Evolutionary conservation across 345 rosid genomes (phyloP).

Genomic region (Gossypium turneri): DNA sequence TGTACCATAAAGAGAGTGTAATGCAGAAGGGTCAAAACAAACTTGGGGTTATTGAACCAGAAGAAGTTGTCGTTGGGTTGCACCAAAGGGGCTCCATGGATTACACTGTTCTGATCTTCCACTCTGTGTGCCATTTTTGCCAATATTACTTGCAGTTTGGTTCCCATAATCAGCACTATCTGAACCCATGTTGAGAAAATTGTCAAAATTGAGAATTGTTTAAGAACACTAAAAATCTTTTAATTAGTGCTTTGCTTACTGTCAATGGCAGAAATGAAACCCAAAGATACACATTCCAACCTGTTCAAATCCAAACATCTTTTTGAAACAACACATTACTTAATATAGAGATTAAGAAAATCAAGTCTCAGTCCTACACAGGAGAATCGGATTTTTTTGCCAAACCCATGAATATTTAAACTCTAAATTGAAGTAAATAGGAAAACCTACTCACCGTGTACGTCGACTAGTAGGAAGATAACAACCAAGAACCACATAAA

Average conservation of each 20-base stretch:
- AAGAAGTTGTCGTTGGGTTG: conserved; percentile 52
- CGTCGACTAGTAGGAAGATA: conserved; percentile 57
- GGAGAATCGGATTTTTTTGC: background rate
- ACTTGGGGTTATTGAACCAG: conserved; percentile 47
- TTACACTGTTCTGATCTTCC: conserved; percentile 30
- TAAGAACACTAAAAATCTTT: too few species aligned
- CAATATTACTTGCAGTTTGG: conserved; percentile 53
- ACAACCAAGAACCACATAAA: conserved; percentile 67
- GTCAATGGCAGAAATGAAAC: conserved; percentile 67
- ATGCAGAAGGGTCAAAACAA: conserved; percentile 43
- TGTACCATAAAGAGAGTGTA: conserved; percentile 46
- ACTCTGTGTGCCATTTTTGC: conserved; percentile 48
- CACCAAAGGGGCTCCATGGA: conserved; percentile 45
- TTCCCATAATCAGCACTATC: conserved; percentile 50
- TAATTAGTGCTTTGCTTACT: conserved; percentile 29
- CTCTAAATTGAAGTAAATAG: background rate
- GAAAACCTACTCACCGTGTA: conserved; percentile 46
- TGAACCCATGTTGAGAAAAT: background rate
- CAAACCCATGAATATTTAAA: background rate
- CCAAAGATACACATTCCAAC: conserved; percentile 63
- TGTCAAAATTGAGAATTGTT: background rate
- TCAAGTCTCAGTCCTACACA: background rate
- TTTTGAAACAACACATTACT: too few species aligned
- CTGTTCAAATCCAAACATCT: conserved; percentile 27
- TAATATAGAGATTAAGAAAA: too few species aligned